Evolutionary conservation across 1,139 yeast genomes (phyloP).

Genomic region (Candida buenavistaensis): DNA sequence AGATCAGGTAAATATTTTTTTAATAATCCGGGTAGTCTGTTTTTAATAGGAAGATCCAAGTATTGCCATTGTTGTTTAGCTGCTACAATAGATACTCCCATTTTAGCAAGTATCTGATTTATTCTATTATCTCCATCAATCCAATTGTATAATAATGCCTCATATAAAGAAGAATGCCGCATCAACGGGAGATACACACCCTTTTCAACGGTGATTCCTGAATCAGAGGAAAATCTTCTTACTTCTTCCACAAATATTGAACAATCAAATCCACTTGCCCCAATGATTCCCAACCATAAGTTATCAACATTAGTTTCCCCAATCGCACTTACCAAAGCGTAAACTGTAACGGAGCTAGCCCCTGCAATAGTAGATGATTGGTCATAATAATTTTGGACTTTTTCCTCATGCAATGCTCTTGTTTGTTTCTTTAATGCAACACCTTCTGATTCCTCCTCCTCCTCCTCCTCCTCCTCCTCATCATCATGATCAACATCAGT

Average conservation of each 20-base stretch:
- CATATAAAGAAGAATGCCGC: slow-evolving; percentile 92
- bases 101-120: slow-evolving; percentile 89
- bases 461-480: slow-evolving; percentile 23
- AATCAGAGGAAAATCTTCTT: slow-evolving; percentile 69
- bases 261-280: slow-evolving; percentile 44
- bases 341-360: slow-evolving; percentile 76
- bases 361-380: slow-evolving; percentile 80
- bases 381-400: slow-evolving; percentile 69
- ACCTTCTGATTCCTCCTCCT: slow-evolving; percentile 34
- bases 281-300: slow-evolving; percentile 87
- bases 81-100: slow-evolving; percentile 89
- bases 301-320: slow-evolving; percentile 60
- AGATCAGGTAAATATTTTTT: slow-evolving; percentile 57
- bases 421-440: slow-evolving; percentile 28
- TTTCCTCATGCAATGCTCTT: slow-evolving; percentile 54
- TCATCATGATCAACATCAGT: slow-evolving; percentile 25
- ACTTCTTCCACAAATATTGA: slow-evolving; percentile 61
- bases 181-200: slow-evolving; percentile 85
- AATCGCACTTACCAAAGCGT: slow-evolving; percentile 74
- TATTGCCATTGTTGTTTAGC: slow-evolving; percentile 94
- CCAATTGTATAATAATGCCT: slow-evolving; percentile 81
- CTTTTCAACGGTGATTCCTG: slow-evolving; percentile 66
- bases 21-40: slow-evolving; percentile 69
- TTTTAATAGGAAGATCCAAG: slow-evolving; percentile 78
- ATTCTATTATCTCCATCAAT: slow-evolving; percentile 81